phyloP scores from a whole-genome alignment of 495 filamentous ascomycete genomes.

The Wilcoxina mikolae region DNA sequence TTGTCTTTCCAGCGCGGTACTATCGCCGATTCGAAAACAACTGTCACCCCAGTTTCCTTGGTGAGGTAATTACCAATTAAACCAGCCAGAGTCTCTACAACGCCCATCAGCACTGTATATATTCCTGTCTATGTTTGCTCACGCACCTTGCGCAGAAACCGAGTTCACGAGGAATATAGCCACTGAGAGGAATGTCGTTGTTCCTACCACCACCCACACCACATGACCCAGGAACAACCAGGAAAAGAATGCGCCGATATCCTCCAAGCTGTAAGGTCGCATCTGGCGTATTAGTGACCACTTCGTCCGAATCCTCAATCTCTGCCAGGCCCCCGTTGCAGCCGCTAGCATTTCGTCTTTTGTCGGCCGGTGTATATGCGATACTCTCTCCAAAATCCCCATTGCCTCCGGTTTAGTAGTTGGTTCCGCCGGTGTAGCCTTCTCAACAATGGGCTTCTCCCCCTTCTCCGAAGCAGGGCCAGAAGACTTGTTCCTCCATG shows the following conservation, averaged over 20 bases:
- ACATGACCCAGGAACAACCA: constrained; percentile 90
- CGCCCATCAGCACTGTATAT: neutral
- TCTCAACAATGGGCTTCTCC: too few relatives aligned
- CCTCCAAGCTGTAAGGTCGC: constrained; percentile 89
- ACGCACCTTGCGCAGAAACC: constrained; percentile 73
- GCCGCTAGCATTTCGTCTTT: constrained; percentile 88
- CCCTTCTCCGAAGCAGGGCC: too few relatives aligned
- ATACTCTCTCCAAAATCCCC: constrained; percentile 19
- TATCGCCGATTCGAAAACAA: constrained; percentile 95
- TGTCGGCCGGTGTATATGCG: constrained; percentile 54
- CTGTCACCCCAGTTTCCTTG: constrained; percentile 81
- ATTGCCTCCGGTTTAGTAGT: neutral
- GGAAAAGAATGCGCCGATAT: constrained; percentile 86
- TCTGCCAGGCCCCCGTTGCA: constrained; percentile 81
- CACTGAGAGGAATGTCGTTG: constrained; percentile 91
- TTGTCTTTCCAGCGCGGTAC: constrained; percentile 89
- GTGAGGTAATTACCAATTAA: constrained; percentile 95
- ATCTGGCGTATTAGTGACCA: constrained; percentile 93
- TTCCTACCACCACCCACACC: constrained; percentile 86
- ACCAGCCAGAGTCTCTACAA: constrained; percentile 69
- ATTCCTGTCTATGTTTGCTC: neutral
- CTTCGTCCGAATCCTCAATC: constrained; percentile 86
- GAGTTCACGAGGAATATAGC: constrained; percentile 84
- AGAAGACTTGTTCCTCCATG: too few relatives aligned
- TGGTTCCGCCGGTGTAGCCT: neutral